Base-by-base conservation (phyloP, 768 basidiomycete genomes). In the Russula sp. region DNA sequence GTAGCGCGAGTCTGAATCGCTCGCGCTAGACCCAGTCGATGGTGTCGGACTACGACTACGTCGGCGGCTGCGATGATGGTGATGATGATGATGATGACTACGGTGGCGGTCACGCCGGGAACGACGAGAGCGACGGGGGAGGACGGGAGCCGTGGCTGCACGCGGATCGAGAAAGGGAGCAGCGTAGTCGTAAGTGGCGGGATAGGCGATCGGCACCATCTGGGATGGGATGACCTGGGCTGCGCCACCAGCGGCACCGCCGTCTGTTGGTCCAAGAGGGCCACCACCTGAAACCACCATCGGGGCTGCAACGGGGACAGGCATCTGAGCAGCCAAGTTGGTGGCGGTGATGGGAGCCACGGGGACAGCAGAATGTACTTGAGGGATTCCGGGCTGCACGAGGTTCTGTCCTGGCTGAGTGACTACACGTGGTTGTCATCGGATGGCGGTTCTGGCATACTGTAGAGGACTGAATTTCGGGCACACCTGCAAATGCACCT, bases 401-500 rank as follows among this genome's bases (percentile, higher is more conserved):
- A 63, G 22, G 18, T 47, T 58, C 14, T 63, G 64, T 36, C 64
- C 64, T 14, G 61, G 61, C 4, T 65, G 64, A 5, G 46, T 42
- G 22, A 57, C 64, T 65, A 25, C 34, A 41, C 3, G 11, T 29
- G 34, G 34, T 7, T 7, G 9, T 47, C 11, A 58, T 57, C 43
- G 5, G 39, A 46, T 34, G 32, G 20, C 11, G 16, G 34, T 13
- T 22, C 32, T 39, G 36, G n/a, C n/a, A n/a, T 18, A 47, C 45
- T 1, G 29, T n/a, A 13, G 41, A 38, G 2, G 8, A 49, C 3
- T n/a, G 5, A 11, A 59, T 14, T 14, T 57, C 18, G 1, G 1
- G 16, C 61, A 14, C 34, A 65, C 64, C 55, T 58, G 64, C 14
- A 25, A 43, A 43, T 29, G 61, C 51, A 39, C 56, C 56, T 0